These are phyloP conservation scores for Pseudofabraea citricarpa DNA, from an alignment of 2,329 filamentous ascomycete species.

Conservation along the genomic window DNA sequence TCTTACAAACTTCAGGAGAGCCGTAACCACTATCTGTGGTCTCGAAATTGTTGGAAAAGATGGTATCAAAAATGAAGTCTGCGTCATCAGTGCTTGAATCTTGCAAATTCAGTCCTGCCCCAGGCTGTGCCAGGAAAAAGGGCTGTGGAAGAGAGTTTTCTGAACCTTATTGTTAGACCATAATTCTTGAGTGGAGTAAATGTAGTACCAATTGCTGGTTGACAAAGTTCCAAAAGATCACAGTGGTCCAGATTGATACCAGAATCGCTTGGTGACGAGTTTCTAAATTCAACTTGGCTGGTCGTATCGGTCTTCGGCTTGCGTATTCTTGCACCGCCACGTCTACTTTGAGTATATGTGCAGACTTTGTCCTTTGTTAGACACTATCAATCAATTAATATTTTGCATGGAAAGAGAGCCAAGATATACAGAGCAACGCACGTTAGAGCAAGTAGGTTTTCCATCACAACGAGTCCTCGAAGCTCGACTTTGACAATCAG, in stretches of 20 bases:
- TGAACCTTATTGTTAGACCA: neutral
- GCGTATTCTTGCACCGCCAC: slow-evolving; percentile 23
- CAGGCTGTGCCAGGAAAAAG: slow-evolving; percentile 29
- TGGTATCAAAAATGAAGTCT: slow-evolving; percentile 18
- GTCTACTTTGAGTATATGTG: slow-evolving; percentile 22
- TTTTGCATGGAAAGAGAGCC: neutral
- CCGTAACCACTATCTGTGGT: slow-evolving; percentile 14
- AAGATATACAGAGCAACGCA: slow-evolving; percentile 23
- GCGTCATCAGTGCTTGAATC: slow-evolving; percentile 38
- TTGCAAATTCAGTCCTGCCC: slow-evolving; percentile 41
- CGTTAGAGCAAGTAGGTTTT: slow-evolving; percentile 37
- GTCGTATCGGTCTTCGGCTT: slow-evolving; percentile 6
- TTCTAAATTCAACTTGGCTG: neutral
- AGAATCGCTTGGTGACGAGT: neutral
- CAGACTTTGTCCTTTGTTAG: slow-evolving; percentile 24
- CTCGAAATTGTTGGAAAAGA: slow-evolving; percentile 14
- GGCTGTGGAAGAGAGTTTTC: slow-evolving; percentile 5
- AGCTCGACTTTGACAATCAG: slow-evolving; percentile 36
- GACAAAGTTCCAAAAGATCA: slow-evolving; percentile 3
- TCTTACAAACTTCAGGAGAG: slow-evolving; percentile 10
- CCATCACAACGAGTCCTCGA: slow-evolving; percentile 44
- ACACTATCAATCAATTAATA: slow-evolving; percentile 14
- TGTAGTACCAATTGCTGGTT: neutral
- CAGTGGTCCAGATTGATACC: neutral
- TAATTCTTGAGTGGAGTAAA: neutral